Evolutionary conservation across 2,329 filamentous ascomycete species (phyloP), one percentile per base, ranked within the genome.

Genomic region (Clarireedia homoeocarpa): DNA sequence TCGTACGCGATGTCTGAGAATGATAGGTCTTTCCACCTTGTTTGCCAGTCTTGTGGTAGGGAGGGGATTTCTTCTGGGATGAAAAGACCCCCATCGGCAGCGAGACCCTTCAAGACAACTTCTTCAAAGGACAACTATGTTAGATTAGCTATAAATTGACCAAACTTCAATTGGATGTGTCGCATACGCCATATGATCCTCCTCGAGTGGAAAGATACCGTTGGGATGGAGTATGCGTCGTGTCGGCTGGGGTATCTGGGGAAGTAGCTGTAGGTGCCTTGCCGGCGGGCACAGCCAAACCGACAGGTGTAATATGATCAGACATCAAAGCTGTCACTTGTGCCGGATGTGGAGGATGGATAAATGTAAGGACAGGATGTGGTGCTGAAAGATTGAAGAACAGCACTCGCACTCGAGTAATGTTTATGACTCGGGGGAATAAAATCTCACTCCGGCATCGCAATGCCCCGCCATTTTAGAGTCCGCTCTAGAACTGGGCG

Each of bases 81-180:
- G 76, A 92, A 96, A 27, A 96, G 84, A 53, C 91, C 91, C 57
- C 90, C 89, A 68, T 96, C 91, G 47, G 82, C 78, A 57, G 90
- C 91, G 56, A 96, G 83, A 46, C 91, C 91, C 72, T 95, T 95
- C 62, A 96, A 78, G 42, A 96, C 90, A 48, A 91, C 91, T 53
- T 91, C 85, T 73, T 96, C 91, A 71, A 96, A 96, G 52, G 89
- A 91, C 64, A 95, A 80, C 87, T 91, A 63, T 23, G 30, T 36
- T 2, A 17, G 36, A 23, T 66, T 56, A 65, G 57, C 48, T 10
- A 51, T 51, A 12, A 36, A 24, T 59, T n/a, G 54, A 27, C 52
- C 55, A 27, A 27, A 38, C 36, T 59, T 47, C 20, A 20, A 50
- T 57, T 51, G 44, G 50, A 26, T 23, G 12, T 40, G 49, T 48